Evolutionary conservation across 208 protist species (phyloP), one percentile per base, ranked within the genome.

Genomic region (Polymyxa betae): DNA sequence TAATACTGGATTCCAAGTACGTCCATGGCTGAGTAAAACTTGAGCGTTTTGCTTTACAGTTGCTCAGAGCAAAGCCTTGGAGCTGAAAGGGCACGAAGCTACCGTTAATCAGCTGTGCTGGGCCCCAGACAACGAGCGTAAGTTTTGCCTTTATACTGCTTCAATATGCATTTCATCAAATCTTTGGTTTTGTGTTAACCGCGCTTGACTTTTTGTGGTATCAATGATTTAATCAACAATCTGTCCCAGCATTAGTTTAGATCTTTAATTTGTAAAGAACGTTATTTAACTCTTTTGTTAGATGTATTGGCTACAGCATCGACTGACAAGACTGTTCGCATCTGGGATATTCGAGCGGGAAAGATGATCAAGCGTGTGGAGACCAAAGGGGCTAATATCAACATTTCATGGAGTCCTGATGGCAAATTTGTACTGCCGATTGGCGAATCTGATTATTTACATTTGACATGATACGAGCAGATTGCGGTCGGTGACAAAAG

Each of bases 401-500:
- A 94, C 91, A 93, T 94, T 35, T 45, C 92, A 24, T 94, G 93
- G 93, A 88, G 64, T 5, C 93, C 93, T 0, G 90, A 94, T 68
- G 91, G 90, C 88, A 90, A 45, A 72, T 82, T 38, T 43, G 72
- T 82, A 82, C 12, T 60, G 12, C 49, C 5, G 12, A 60, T 60
- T 60, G 49, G 5, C 49, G 49, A 29, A 5, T 5, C 24, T 60
- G 49, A 5, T 5, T 5, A 24, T 5, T 60, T 60, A 24, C 24
- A 29, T 60, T 60, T 24, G 24, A 29, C 12, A 29, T 60, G 49
- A 29, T 24, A 24, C 24, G 12, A 60, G 5, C 49, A 93, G 88
- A 91, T 94, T 72, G 91, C 93, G 0, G 93, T 94, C 20, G 93
- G 91, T 41, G 90, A 94, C 52, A 94, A 94, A 89, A 88, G 89